Percentiles rank a stretch among this genome's conserved stretches.
These are phyloP conservation scores for Eucalyptus regnans DNA, from an alignment of 345 rosid species.

Conservation along the genomic window DNA sequence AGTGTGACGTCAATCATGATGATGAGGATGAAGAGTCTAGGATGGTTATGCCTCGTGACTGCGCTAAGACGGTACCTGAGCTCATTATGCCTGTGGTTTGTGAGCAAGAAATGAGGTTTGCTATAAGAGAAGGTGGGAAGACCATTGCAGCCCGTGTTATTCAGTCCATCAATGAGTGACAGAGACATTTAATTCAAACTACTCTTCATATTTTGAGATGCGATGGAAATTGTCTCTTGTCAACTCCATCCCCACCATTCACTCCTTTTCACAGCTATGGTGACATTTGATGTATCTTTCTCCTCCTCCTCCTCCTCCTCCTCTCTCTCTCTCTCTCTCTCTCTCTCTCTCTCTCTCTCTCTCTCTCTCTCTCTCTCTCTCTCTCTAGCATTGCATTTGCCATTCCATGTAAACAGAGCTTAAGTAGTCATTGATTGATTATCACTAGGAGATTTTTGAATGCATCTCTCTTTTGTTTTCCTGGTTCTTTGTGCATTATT, in stretches of 20 bases:
- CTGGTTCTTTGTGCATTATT: not conserved
- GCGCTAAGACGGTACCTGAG: conserved; percentile 84
- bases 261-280: not conserved
- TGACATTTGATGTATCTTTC: not conserved
- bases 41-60: conserved; percentile 97
- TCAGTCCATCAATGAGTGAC: conserved; percentile 59
- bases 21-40: conserved; percentile 89
- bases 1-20: conserved; percentile 65
- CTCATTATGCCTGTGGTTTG: conserved; percentile 90
- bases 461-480: not conserved
- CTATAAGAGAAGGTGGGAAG: conserved; percentile 92
- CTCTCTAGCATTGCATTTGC: not conserved
- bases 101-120: conserved; percentile 97
- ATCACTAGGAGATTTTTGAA: not conserved
- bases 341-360: not conserved
- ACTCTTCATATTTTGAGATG: conserved; percentile 12
- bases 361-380: not conserved
- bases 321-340: not conserved
- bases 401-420: not conserved
- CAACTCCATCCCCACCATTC: not conserved
- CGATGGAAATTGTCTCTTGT: not conserved
- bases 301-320: not conserved
- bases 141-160: conserved; percentile 95
- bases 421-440: not conserved
- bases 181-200: not conserved